Percentiles rank a stretch among this genome's conserved stretches.
These are phyloP conservation scores for Calonectria multiphialidica DNA, from an alignment of 2,329 filamentous ascomycete species.

Conservation along the genomic window DNA sequence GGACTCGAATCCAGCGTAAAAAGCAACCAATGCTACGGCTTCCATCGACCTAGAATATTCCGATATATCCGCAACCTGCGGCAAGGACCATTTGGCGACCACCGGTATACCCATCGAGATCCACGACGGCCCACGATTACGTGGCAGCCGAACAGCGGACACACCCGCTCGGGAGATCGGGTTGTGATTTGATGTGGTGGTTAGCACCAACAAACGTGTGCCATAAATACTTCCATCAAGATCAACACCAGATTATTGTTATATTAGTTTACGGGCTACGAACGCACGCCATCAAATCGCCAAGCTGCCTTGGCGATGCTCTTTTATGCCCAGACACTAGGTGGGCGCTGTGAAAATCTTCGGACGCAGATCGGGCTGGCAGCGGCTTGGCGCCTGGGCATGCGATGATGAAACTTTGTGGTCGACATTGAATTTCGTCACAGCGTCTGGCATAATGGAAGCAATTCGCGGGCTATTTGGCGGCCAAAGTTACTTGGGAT, in stretches of 20 bases:
- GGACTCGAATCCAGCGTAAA: not conserved
- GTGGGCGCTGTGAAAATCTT: not conserved
- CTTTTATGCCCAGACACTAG: constrained; percentile 2
- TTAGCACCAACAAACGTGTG: not conserved
- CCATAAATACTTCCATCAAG: not conserved
- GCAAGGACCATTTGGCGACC: not conserved
- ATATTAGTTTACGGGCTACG: not conserved
- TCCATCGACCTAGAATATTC: not conserved
- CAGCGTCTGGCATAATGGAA: not conserved
- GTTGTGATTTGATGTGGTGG: not conserved
- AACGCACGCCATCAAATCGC: constrained; percentile 3
- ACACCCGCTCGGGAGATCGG: not conserved
- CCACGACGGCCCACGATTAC: not conserved
- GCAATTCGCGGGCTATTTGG: not conserved
- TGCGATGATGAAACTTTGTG: not conserved
- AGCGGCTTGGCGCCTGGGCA: not conserved
- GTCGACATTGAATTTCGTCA: no score
- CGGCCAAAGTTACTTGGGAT: not conserved
- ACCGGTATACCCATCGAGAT: not conserved
- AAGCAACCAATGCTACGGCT: not conserved
- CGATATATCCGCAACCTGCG: not conserved
- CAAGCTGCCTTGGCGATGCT: constrained; percentile 10
- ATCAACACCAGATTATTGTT: not conserved
- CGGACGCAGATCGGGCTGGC: not conserved
- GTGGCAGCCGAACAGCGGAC: not conserved